phyloP scores from a whole-genome alignment of 1,284 basidiomycete species.

The Fistulina hepatica region DNA sequence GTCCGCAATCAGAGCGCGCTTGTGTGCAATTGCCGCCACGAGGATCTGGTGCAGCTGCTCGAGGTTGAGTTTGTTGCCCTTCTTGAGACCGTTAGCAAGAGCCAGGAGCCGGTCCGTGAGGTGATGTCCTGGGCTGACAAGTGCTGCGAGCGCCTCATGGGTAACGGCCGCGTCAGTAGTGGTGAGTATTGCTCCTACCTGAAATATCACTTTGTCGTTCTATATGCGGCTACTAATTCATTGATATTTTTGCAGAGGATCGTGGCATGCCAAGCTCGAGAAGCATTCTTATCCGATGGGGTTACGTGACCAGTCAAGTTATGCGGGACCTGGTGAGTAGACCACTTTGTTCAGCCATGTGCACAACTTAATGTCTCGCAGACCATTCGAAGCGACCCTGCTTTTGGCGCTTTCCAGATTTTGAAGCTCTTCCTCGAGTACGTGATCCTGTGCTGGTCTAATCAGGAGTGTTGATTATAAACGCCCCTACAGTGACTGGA shows the following conservation, averaged over 20 bases:
- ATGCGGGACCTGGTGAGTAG: constrained; percentile 72
- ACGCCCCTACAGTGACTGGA: constrained; percentile 61
- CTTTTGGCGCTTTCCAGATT: constrained; percentile 84
- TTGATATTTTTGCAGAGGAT: no score
- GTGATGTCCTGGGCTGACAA: constrained; percentile 85
- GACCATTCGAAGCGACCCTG: constrained; percentile 83
- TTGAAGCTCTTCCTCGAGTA: constrained; percentile 82
- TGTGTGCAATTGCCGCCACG: constrained; percentile 84
- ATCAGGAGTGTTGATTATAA: constrained; percentile 18
- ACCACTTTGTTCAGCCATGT: constrained; percentile 1
- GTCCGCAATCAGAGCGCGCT: constrained; percentile 84
- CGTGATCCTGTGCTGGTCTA: constrained; percentile 21
- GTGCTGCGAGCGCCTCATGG: constrained; percentile 75
- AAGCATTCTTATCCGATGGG: constrained; percentile 80
- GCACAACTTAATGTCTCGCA: constrained; percentile 20
- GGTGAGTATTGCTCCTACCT: no score
- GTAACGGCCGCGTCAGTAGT: constrained; percentile 39
- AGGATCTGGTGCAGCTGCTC: constrained; percentile 72
- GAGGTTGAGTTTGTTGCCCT: constrained; percentile 77
- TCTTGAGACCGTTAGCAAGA: constrained; percentile 61
- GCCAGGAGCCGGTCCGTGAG: constrained; percentile 70
- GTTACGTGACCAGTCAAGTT: constrained; percentile 83
- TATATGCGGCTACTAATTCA: no score
- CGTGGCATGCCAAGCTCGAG: constrained; percentile 74
- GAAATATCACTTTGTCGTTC: no score